Conservation (phyloP, 495 filamentous ascomycete genomes). For the Penicillium herquei region DNA sequence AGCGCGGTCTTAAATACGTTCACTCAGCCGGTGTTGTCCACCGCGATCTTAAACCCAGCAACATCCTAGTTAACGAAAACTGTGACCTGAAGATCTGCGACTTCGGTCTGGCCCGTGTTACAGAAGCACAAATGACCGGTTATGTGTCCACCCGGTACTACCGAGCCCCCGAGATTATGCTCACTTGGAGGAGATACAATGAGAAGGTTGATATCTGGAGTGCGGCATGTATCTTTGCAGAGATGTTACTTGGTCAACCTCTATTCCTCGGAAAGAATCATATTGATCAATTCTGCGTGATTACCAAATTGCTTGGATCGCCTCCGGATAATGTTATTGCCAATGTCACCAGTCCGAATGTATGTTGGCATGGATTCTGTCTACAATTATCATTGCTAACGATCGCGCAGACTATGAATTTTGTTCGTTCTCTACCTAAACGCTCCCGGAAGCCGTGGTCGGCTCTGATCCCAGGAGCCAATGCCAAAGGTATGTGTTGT, state of each 20-base stretch:
- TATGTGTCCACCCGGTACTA: slow-evolving; percentile 99
- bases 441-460: slow-evolving; percentile 81
- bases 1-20: slow-evolving; percentile 98
- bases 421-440: slow-evolving; percentile 92
- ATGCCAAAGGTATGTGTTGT: slow-evolving; percentile 67
- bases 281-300: slow-evolving; percentile 98
- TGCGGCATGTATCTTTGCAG: slow-evolving; percentile 96
- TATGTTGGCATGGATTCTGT: slow-evolving; percentile 39
- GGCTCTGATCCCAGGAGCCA: slow-evolving; percentile 89
- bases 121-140: slow-evolving; percentile 98
- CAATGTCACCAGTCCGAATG: slow-evolving; percentile 95
- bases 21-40: slow-evolving; percentile 99
- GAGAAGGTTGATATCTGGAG: slow-evolving; percentile 99
- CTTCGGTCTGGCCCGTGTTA: slow-evolving; percentile 93
- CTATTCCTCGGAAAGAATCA: slow-evolving; percentile 98
- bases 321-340: slow-evolving; percentile 95
- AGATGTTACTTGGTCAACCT: slow-evolving; percentile 96
- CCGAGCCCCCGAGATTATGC: slow-evolving; percentile 97
- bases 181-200: slow-evolving; percentile 99
- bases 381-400: background rate
- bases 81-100: slow-evolving; percentile 99
- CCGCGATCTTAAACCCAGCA: slow-evolving; percentile 94
- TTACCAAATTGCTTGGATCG: slow-evolving; percentile 91
- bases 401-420: slow-evolving; percentile 73
- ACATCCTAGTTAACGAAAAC: slow-evolving; percentile 98